These are phyloP conservation scores for Sporothrix brasiliensis DNA, from an alignment of 2,329 filamentous ascomycete species.

Conservation along the genomic window DNA sequence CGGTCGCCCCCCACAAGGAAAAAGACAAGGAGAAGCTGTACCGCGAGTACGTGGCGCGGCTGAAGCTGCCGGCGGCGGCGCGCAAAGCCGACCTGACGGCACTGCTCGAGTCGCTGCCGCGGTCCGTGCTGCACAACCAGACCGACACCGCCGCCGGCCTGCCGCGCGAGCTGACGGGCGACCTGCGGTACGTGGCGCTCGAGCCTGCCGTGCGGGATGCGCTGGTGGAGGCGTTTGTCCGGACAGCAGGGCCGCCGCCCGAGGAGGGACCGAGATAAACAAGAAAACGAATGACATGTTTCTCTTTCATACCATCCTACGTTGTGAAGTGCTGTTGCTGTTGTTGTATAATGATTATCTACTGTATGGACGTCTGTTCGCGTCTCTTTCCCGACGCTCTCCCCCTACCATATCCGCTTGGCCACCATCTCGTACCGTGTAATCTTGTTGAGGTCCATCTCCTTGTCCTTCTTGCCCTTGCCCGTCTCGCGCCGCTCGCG, in stretches of 20 bases:
- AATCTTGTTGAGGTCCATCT: conserved; percentile 66
- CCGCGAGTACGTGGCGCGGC: conserved; percentile 69
- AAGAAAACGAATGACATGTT: not conserved
- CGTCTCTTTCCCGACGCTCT: not conserved
- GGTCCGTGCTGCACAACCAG: conserved; percentile 61
- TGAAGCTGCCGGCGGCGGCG: conserved; percentile 66
- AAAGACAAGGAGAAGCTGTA: conserved; percentile 81
- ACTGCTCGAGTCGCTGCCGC: conserved; percentile 65
- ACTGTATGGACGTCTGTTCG: too few species aligned
- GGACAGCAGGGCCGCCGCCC: conserved; percentile 62
- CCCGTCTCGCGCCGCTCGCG: conserved; percentile 67
- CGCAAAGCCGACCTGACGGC: conserved; percentile 70
- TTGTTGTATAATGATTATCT: too few species aligned
- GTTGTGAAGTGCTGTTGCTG: not conserved
- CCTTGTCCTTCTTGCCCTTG: conserved; percentile 50
- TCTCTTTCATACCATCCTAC: not conserved
- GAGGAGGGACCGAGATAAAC: not conserved
- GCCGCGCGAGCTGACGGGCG: conserved; percentile 64
- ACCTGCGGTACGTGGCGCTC: conserved; percentile 71
- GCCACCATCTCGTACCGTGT: conserved; percentile 92
- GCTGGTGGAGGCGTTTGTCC: conserved; percentile 67
- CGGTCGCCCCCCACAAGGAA: conserved; percentile 60
- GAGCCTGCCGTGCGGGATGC: conserved; percentile 63
- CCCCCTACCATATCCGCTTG: conserved; percentile 87
- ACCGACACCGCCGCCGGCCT: conserved; percentile 58